These are phyloP conservation scores for Pseudogymnoascus sp. DNA, from an alignment of 2,329 filamentous ascomycete species.

Conservation along the genomic window DNA sequence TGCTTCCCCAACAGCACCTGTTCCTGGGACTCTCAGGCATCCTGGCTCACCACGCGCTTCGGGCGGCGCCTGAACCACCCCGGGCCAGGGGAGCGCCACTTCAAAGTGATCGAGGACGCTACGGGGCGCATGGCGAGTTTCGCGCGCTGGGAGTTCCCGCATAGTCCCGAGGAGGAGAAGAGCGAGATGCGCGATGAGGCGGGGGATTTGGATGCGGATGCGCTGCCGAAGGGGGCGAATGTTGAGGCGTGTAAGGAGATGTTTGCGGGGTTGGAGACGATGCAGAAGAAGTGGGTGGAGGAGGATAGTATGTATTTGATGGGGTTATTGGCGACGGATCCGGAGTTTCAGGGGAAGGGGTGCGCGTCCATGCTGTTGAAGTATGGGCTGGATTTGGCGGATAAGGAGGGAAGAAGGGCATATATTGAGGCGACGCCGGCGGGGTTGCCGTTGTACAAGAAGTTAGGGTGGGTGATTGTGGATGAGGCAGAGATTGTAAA, in stretches of 20 bases:
- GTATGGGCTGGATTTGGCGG: conserved; percentile 31
- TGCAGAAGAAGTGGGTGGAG: conserved; percentile 26
- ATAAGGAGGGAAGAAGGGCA: conserved; percentile 26
- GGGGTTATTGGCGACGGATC: conserved; percentile 30
- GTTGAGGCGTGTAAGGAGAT: conserved; percentile 24
- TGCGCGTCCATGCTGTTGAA: conserved; percentile 29
- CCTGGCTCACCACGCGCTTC: conserved; percentile 28
- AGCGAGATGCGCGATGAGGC: conserved; percentile 5
- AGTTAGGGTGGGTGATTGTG: conserved; percentile 31
- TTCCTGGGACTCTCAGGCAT: conserved; percentile 18
- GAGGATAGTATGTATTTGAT: conserved; percentile 30
- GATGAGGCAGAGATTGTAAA: conserved; percentile 23
- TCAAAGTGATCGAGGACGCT: conserved; percentile 27
- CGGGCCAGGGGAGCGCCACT: conserved; percentile 22
- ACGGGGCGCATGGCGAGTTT: conserved; percentile 28
- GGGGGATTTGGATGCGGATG: conserved; percentile 14
- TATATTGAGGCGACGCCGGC: conserved; percentile 34
- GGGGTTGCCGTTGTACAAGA: conserved; percentile 32
- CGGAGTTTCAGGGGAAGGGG: conserved; percentile 30
- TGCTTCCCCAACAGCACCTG: conserved; percentile 4
- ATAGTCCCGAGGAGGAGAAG: conserved; percentile 15
- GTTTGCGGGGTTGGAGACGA: conserved; percentile 24
- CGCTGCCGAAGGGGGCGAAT: conserved; percentile 27
- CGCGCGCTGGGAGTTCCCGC: conserved; percentile 30
- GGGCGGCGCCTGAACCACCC: conserved; percentile 24